Base-by-base conservation (phyloP, 352 stramenopile genomes). In the Globisporangium barbulae region DNA sequence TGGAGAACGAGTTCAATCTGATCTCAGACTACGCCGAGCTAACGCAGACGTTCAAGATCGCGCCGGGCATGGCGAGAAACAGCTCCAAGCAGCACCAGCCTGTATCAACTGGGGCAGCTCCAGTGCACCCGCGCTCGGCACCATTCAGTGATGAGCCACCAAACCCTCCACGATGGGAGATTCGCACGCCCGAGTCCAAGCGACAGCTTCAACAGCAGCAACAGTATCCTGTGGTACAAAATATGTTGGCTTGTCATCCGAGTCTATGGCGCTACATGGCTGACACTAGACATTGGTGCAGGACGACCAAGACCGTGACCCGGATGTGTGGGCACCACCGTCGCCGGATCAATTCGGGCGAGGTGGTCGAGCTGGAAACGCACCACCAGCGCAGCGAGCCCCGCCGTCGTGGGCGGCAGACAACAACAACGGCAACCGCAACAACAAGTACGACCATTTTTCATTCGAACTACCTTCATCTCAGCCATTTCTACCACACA, bases 1-100 rank as follows among this genome's bases (percentile, higher is more conserved):
- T 93, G 9, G 79, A 94, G 67, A 90, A 89, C 56, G 82, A 94
- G 65, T 74, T 92, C 48, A 90, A 61, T 47, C 63, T 88, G 35
- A 89, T 93, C 53, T 79, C 78, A 7, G 83, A 94, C 72, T 94
- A 93, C 60, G 74, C 82, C 8, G 85, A 94, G 64, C 70, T 87
- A 31, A 80, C 79, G 7, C 85, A 91, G 63, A 69, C 73, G 37
- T 89, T 93, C 61, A 90, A 87, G 56, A 31, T 73, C 28, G 66
- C 82, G 8, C 76, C 73, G 1, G 81, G 78, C 0, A 52, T 68
- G 35, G 70, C 63, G 7, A 70, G 21, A 28, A 53, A 33, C 28
- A 33, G 7, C 49, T 44, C 15, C 39, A 64, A 56, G 37, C 71
- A 65, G 31, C 71, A 69, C 6, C 52, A 58, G 10, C 10, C 17